Evolutionary conservation across 2,329 filamentous ascomycete species (phyloP).

Genomic region (Pseudocercospora cruenta): DNA sequence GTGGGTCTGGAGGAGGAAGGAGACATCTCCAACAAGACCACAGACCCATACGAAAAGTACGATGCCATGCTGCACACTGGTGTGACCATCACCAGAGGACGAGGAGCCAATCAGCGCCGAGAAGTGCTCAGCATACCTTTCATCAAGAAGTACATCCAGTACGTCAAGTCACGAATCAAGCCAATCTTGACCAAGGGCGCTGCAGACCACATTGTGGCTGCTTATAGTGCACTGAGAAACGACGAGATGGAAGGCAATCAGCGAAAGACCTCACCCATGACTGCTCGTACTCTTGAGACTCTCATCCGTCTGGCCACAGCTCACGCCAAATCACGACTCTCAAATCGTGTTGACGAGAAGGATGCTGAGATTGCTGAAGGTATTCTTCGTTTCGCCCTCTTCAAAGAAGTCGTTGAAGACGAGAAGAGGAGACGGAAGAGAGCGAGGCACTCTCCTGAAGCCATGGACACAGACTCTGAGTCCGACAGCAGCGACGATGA

Average conservation of each 20-base stretch:
- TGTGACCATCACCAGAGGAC: conserved; percentile 74
- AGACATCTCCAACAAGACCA: conserved; percentile 69
- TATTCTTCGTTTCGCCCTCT: conserved; percentile 90
- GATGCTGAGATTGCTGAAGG: conserved; percentile 86
- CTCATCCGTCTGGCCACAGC: conserved; percentile 97
- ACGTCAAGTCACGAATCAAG: conserved; percentile 89
- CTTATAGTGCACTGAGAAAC: conserved; percentile 90
- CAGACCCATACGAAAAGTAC: conserved; percentile 94
- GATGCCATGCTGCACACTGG: conserved; percentile 95
- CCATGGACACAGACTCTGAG: conserved; percentile 59
- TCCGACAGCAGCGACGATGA: conserved; percentile 62
- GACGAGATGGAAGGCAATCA: conserved; percentile 95
- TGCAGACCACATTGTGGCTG: conserved; percentile 85
- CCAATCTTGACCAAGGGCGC: conserved; percentile 89
- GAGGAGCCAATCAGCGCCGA: conserved; percentile 73
- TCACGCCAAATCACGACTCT: conserved; percentile 89
- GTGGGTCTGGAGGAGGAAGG: conserved; percentile 81
- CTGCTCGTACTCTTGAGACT: conserved; percentile 94
- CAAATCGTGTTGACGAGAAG: conserved; percentile 82
- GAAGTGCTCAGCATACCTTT: conserved; percentile 96
- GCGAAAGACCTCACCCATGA: conserved; percentile 90
- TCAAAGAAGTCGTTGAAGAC: conserved; percentile 86
- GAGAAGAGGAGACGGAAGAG: conserved; percentile 83
- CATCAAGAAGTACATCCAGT: conserved; percentile 99
- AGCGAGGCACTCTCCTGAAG: conserved; percentile 64